Evolutionary conservation across 306 rosid species (phyloP), one percentile per base, ranked within the genome.

Genomic region (Castanea sativa): DNA sequence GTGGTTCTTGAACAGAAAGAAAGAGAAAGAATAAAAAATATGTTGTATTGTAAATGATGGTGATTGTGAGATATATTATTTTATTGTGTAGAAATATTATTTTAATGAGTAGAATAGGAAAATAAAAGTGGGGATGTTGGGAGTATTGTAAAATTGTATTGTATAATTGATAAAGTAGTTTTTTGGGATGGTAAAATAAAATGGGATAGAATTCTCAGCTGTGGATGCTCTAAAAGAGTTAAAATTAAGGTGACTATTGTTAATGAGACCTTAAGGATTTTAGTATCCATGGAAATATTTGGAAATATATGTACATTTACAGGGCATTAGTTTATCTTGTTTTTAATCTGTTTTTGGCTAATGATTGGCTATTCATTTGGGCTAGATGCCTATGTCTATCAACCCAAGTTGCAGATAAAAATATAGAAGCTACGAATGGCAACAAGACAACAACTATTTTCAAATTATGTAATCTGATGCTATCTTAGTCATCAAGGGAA

Each of bases 351-450:
- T 33, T 27, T 23, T 63, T 29, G 21, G 69, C 41, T 5, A 10
- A 29, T 63, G 16, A 27, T 63, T 29, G n/a, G 30, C 43, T 15
- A 12, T 12, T 49, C 16, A 63, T 59, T 11, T 25, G n/a, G 69
- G 69, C n/a, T 29, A 29, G 69, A 18, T 33, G 13, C 69, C 43
- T 27, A 49, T 13, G 4, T 11, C 27, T 10, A 61, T 15, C 67
- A 59, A 21, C 11, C 67, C 41, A 63, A 63, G 69, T 63, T 63
- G 43, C 69, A 29, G 43, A 63, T 0, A 33, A 52, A 63, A 38
- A 64, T 51, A 60, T 45, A 61, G 51, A 33, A 73, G 79, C 69
- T 49, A 74, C 15, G 76, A 68, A 78, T 69, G 84, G 70, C 80
- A 78, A 35, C 80, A 78, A 78, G 72, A 51, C 41, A 49, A 45